These are phyloP conservation scores for Paecilomyces formosus DNA, from an alignment of 2,329 filamentous ascomycete genomes.

Conservation along the genomic window DNA sequence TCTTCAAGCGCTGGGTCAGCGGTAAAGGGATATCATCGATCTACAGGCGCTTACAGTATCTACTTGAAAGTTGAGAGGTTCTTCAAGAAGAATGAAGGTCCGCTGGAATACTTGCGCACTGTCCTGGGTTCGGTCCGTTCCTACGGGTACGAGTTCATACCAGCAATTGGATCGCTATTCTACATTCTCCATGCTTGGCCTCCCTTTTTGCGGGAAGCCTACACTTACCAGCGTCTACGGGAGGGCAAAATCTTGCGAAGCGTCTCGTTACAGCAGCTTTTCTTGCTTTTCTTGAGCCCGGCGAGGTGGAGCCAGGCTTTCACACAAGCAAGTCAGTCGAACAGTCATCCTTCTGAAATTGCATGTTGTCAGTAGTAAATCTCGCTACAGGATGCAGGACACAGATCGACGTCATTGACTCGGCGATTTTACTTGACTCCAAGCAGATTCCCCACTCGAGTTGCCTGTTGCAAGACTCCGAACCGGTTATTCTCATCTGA, in stretches of 20 bases:
- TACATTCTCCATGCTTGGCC: not conserved
- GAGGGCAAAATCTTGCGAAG: not conserved
- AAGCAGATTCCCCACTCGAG: not conserved
- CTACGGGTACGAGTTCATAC: not conserved
- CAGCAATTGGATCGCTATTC: not conserved
- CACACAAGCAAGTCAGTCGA: not conserved
- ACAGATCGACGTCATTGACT: not conserved
- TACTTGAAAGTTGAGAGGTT: not conserved
- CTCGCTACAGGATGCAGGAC: not conserved
- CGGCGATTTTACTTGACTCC: not conserved
- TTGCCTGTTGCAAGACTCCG: not conserved
- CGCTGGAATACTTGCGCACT: not conserved
- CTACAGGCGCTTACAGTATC: not conserved
- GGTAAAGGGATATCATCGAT: not conserved
- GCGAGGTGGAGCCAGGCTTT: not conserved
- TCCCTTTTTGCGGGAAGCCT: not conserved
- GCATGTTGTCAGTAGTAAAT: not conserved
- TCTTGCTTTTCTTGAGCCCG: not conserved
- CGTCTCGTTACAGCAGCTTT: not conserved
- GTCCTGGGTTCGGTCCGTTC: not conserved
- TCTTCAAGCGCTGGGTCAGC: not conserved
- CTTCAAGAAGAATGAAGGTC: not conserved
- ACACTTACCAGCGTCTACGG: not conserved
- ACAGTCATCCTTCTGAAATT: not conserved
- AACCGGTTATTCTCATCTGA: not conserved